Evolutionary conservation across 345 rosid species (phyloP), one percentile per base, ranked within the genome.

Genomic region (Chamaenerion angustifolium): DNA sequence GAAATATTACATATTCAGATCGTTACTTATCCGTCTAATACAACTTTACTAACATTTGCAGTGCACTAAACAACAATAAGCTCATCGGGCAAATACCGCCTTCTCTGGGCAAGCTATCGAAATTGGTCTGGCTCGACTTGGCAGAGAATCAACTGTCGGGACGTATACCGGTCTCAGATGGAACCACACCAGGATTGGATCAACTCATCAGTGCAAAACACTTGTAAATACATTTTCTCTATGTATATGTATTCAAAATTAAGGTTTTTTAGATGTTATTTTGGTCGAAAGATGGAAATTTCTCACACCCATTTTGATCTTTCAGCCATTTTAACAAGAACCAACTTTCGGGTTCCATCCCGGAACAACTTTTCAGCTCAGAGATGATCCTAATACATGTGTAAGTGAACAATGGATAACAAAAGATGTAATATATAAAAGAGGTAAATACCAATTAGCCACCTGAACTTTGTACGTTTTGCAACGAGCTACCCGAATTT

Each of bases 51-150:
- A 25, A 56, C 52, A 43, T 60, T 59, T 25, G 48, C 75, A 92
- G 96, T 83, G 98, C 98, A 50, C 74, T 92, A 68, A 87, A 92
- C 68, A 78, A 87, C n/a, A 92, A 87, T 69, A 83, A 92, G 59
- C 82, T 92, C 56, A 81, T 79, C 0, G 96, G 95, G 31, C 62
- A 37, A 49, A 84, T 92, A 48, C 98, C 96, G 10, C 64, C 88
- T 18, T 74, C 96, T 16, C 46, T 92, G 61, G 95, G 96, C 43
- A 80, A 73, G 47, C 88, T 92, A 52, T 80, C 85, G 54, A 77
- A 77, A 17, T 83, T 92, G 43, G 74, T 75, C 55, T 84, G 89
- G 96, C 64, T 92, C 27, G 98, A 92, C 70, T 71, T 92, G 13
- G 87, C 96, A 48, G 95, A 82, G 52, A 92, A 92, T 66, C 87